phyloP scores from a whole-genome alignment of 2,329 filamentous ascomycete genomes.

The Exophiala viscosa region DNA sequence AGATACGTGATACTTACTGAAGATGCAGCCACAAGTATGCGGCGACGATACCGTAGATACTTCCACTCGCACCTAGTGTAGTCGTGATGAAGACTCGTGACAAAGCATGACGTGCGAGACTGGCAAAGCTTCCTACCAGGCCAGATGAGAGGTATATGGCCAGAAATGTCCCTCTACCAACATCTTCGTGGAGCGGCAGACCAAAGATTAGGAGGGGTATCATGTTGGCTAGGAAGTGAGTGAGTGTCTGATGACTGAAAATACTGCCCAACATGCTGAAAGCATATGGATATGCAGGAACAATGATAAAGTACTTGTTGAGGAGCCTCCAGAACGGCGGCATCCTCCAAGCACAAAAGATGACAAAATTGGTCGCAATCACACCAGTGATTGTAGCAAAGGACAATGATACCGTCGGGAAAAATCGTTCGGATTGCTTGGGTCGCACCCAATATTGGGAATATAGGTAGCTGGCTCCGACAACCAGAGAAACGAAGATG shows the following conservation, averaged over 20 bases:
- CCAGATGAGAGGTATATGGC: slow-evolving; percentile 51
- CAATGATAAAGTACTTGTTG: slow-evolving; percentile 55
- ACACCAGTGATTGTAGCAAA: slow-evolving; percentile 51
- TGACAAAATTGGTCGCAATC: slow-evolving; percentile 47
- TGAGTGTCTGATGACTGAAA: slow-evolving; percentile 55
- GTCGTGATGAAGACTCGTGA: slow-evolving; percentile 42
- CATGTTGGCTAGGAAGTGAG: slow-evolving; percentile 55
- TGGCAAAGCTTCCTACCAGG: slow-evolving; percentile 44
- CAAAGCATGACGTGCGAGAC: slow-evolving; percentile 45
- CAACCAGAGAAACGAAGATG: slow-evolving; percentile 38
- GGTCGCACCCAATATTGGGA: slow-evolving; percentile 50
- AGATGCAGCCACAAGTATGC: slow-evolving; percentile 48
- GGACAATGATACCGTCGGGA: slow-evolving; percentile 48
- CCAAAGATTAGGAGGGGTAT: slow-evolving; percentile 54
- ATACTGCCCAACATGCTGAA: slow-evolving; percentile 51
- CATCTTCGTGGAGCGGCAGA: slow-evolving; percentile 52
- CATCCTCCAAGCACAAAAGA: slow-evolving; percentile 52
- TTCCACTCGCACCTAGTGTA: slow-evolving; percentile 51
- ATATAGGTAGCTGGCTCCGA: slow-evolving; percentile 42
- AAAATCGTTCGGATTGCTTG: slow-evolving; percentile 45
- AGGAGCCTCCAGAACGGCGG: slow-evolving; percentile 54
- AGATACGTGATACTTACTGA: slow-evolving; percentile 33
- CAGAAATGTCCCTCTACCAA: slow-evolving; percentile 55
- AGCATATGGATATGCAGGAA: slow-evolving; percentile 52
- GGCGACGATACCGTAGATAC: slow-evolving; percentile 48